These are phyloP conservation scores for Porphyrellus cyaneotinctus DNA, from an alignment of 768 basidiomycete species.

Conservation along the genomic window DNA sequence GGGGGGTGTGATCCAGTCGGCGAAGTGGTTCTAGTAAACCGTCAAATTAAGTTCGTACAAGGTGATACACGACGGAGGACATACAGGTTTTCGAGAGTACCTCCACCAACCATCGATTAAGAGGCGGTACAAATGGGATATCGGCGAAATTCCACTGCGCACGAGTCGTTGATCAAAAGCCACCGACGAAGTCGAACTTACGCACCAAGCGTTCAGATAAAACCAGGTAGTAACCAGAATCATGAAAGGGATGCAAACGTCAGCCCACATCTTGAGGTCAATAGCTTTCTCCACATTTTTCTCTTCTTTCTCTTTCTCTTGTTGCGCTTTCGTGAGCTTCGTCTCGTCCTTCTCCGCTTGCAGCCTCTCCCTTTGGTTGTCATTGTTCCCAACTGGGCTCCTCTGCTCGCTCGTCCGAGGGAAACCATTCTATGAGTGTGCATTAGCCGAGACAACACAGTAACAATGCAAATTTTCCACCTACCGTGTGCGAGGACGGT, in stretches of 20 bases:
- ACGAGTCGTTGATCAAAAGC: not conserved
- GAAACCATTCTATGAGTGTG: not conserved
- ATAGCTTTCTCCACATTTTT: too few relatives aligned
- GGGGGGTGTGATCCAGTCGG: conserved; percentile 84
- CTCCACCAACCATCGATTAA: conserved; percentile 93
- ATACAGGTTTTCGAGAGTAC: conserved; percentile 86
- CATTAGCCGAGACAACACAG: conserved; percentile 2
- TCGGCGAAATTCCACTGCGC: conserved; percentile 84
- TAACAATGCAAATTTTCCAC: not conserved
- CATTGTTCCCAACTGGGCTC: not conserved
- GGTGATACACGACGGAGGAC: conserved; percentile 21
- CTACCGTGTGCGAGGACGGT: conserved; percentile 1
- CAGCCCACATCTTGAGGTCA: conserved; percentile 98
- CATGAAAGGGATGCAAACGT: conserved; percentile 95
- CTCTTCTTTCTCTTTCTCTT: too few relatives aligned
- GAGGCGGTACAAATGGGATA: conserved; percentile 85
- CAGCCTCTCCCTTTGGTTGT: not conserved
- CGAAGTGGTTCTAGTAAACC: conserved; percentile 77
- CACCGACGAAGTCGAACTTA: not conserved
- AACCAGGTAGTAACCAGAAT: conserved; percentile 90
- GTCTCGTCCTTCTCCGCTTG: not conserved
- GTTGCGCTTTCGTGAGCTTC: not conserved
- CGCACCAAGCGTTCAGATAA: conserved; percentile 93
- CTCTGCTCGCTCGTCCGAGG: not conserved
- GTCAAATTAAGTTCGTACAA: not conserved